A percentile compares a stretch with the other conserved stretches of the same genome.
Evolutionary conservation across 345 rosid species (phyloP).

Genomic region (Corymbia maculata): DNA sequence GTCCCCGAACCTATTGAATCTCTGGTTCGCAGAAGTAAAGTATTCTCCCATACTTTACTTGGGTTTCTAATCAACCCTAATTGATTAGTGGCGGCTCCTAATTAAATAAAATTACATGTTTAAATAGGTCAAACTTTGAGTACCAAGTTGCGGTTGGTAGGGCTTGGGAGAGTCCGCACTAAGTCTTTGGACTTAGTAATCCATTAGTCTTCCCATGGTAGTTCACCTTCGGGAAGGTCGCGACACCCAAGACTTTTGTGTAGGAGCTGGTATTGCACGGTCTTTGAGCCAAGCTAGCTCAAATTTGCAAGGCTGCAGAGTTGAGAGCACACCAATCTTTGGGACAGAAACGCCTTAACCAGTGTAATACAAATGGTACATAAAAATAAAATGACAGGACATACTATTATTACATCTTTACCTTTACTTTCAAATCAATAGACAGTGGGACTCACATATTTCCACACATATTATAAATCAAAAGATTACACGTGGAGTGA

Average conservation of each 20-base stretch:
- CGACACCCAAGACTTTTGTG: not conserved
- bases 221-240: no score
- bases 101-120: no score
- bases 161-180: no score
- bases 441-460: not conserved
- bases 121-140: no score
- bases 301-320: not conserved
- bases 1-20: no score
- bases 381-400: not conserved
- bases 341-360: not conserved
- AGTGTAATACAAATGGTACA: not conserved
- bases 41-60: no score
- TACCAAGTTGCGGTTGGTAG: no score
- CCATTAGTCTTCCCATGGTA: no score
- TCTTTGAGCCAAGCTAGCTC: not conserved
- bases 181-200: no score
- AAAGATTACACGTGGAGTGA: not conserved
- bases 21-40: no score
- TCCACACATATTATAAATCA: not conserved
- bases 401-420: not conserved
- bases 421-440: not conserved
- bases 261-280: not conserved
- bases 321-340: not conserved
- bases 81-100: no score
- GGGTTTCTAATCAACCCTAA: no score